phyloP scores from a whole-genome alignment of 2,329 filamentous ascomycete species.

The Rachicladosporium sp. region DNA sequence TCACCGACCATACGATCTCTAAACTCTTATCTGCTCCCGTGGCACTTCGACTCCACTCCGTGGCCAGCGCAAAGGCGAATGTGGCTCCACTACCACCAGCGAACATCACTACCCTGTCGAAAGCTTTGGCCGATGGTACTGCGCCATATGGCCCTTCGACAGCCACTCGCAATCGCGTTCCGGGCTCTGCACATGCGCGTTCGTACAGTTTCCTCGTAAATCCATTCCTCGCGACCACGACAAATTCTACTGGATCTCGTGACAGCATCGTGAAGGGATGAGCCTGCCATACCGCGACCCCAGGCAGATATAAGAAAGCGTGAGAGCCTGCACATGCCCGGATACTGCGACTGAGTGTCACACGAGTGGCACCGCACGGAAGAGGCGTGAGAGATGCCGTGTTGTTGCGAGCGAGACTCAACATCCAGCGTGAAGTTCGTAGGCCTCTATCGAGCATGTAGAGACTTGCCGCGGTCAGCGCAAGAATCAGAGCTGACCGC shows the following conservation, averaged over 20 bases:
- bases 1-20: constrained; percentile 26
- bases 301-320: constrained; percentile 15
- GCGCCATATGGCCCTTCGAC: constrained; percentile 20
- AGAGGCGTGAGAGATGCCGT: constrained; percentile 12
- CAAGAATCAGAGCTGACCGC: constrained; percentile 12
- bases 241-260: constrained; percentile 9
- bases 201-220: constrained; percentile 12
- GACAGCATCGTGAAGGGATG: constrained; percentile 16
- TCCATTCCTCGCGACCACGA: constrained; percentile 12
- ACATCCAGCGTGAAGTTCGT: constrained; percentile 10
- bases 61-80: constrained; percentile 44
- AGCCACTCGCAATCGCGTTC: constrained; percentile 7
- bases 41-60: constrained; percentile 29
- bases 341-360: constrained; percentile 10
- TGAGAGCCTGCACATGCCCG: constrained; percentile 10
- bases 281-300: constrained; percentile 8
- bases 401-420: constrained; percentile 8
- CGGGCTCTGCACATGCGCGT: constrained; percentile 9
- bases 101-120: constrained; percentile 46
- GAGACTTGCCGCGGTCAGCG: constrained; percentile 8
- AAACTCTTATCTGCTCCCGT: constrained; percentile 33
- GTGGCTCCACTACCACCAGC: constrained; percentile 50
- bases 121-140: constrained; percentile 35
- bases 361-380: constrained; percentile 8
- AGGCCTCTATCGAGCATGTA: constrained; percentile 12